These are phyloP conservation scores for Aspergillus ellipticus DNA, from an alignment of 495 filamentous ascomycete genomes.

Conservation along the genomic window DNA sequence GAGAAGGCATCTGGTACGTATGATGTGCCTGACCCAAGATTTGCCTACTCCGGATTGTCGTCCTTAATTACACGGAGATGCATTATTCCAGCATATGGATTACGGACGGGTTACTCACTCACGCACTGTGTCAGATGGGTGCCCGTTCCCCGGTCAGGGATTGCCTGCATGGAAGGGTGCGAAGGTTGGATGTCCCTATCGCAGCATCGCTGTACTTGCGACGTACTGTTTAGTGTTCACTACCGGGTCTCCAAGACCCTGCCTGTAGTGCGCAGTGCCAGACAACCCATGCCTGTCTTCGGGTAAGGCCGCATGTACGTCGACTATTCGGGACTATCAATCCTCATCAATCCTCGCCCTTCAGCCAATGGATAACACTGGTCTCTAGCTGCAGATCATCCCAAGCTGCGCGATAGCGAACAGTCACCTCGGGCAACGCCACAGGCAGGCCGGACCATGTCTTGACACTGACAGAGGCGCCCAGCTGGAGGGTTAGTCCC, in stretches of 20 bases:
- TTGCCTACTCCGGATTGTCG: too few species aligned
- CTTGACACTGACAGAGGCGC: background rate
- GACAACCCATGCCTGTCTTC: background rate
- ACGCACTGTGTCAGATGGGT: too few species aligned
- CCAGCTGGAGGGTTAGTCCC: background rate
- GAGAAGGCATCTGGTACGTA: too few species aligned
- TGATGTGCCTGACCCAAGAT: too few species aligned
- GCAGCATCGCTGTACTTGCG: too few species aligned
- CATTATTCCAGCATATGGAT: too few species aligned
- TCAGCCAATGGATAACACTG: background rate
- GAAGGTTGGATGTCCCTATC: too few species aligned
- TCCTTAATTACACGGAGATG: too few species aligned
- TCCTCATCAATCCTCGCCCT: background rate
- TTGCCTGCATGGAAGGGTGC: too few species aligned
- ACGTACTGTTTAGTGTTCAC: background rate
- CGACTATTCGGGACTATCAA: conserved; percentile 5
- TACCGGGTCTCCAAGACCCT: background rate
- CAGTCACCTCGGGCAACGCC: background rate
- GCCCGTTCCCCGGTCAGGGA: too few species aligned
- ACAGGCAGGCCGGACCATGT: conserved; percentile 6
- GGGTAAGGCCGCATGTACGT: background rate
- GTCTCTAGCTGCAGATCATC: background rate
- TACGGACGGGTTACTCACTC: too few species aligned
- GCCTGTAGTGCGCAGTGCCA: background rate
- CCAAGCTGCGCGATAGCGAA: background rate